Evolutionary conservation across 2,329 filamentous ascomycete species (phyloP).

Genomic region (Emergomyces orientalis): DNA sequence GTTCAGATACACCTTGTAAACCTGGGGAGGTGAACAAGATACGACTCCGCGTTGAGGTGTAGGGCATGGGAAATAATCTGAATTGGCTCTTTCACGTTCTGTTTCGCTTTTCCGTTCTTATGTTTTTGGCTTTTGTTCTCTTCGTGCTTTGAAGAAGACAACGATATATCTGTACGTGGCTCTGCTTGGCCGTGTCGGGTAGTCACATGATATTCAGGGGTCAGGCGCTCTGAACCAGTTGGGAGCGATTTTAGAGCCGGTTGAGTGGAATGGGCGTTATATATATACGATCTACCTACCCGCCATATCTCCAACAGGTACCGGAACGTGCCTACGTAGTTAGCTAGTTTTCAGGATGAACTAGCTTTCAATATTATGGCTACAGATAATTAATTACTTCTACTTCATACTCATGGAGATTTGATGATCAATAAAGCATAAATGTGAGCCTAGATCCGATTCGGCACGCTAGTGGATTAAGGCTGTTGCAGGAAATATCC

Average conservation of each 20-base stretch:
- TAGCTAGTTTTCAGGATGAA: background rate
- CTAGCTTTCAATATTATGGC: background rate
- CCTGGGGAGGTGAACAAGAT: background rate
- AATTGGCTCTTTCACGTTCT: background rate
- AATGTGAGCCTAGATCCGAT: too few species aligned
- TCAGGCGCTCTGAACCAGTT: background rate
- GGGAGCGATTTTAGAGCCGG: background rate
- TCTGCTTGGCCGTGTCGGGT: background rate
- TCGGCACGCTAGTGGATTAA: too few species aligned
- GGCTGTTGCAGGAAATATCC: too few species aligned
- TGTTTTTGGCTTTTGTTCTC: background rate
- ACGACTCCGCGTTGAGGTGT: background rate
- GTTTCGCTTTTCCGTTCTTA: background rate
- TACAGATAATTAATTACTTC: background rate
- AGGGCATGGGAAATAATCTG: background rate
- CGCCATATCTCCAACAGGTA: background rate
- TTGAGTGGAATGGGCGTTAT: background rate
- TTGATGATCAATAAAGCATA: too few species aligned
- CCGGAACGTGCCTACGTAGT: background rate
- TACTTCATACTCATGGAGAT: background rate
- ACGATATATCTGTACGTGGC: background rate
- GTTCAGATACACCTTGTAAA: conserved; percentile 12
- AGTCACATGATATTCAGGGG: background rate
- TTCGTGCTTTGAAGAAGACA: background rate
- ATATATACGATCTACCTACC: background rate